phyloP scores from a whole-genome alignment of 139 green algal species.

The Haematococcus lacustris region DNA sequence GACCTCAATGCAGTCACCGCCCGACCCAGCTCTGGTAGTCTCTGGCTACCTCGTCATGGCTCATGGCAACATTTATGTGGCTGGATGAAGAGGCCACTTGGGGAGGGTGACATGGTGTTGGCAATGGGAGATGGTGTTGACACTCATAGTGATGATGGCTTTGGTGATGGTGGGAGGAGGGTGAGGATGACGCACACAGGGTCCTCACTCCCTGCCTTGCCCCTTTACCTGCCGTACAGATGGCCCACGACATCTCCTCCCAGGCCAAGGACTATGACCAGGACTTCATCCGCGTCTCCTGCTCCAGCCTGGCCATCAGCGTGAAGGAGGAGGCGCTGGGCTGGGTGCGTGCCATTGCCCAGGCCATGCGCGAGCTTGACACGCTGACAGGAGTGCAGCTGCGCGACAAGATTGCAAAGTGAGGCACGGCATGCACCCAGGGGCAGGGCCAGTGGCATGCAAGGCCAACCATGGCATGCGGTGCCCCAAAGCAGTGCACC shows the following conservation, averaged over 20 bases:
- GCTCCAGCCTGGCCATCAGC: slow-evolving; percentile 40
- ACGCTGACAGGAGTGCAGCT: slow-evolving; percentile 22
- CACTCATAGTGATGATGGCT: background rate
- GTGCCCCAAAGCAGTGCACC: no score
- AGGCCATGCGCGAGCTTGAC: slow-evolving; percentile 69
- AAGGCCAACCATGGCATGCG: no score
- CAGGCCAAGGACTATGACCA: slow-evolving; percentile 50
- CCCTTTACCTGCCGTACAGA: slow-evolving; percentile 8
- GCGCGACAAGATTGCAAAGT: slow-evolving; percentile 27
- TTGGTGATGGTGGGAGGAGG: background rate
- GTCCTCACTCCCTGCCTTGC: background rate
- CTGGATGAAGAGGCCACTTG: no score
- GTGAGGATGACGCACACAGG: background rate
- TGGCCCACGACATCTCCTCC: slow-evolving; percentile 17
- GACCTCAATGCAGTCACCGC: no score
- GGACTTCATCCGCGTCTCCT: slow-evolving; percentile 62
- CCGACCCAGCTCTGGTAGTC: no score
- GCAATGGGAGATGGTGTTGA: no score
- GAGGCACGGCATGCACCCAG: background rate
- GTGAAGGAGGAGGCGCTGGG: slow-evolving; percentile 64
- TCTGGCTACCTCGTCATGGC: no score
- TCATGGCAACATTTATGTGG: no score
- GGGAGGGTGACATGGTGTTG: no score
- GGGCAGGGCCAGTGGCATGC: no score
- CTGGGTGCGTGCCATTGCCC: slow-evolving; percentile 62